A percentile compares a stretch with the other conserved stretches of the same genome.
phyloP scores from a whole-genome alignment of 2,329 filamentous ascomycete species.

The Colletotrichum higginsianum region DNA sequence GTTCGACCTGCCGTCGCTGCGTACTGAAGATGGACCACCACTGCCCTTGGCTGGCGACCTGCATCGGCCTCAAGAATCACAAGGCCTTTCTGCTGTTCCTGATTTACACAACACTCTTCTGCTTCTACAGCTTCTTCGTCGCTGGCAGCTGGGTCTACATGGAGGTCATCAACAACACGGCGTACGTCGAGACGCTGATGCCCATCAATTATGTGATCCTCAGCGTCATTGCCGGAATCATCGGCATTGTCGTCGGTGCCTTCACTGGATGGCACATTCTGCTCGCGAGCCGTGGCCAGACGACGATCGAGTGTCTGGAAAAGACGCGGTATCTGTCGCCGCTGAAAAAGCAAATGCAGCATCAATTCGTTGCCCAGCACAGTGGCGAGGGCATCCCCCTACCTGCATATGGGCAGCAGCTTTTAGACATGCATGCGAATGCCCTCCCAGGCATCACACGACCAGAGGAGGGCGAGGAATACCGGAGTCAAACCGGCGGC shows the following conservation, averaged over 20 bases:
- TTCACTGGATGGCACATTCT: constrained; percentile 95
- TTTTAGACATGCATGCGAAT: constrained; percentile 87
- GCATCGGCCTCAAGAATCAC: constrained; percentile 94
- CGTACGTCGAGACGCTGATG: constrained; percentile 82
- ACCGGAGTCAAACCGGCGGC: constrained; percentile 52
- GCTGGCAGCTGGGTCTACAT: constrained; percentile 87
- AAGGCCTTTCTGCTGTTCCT: constrained; percentile 96
- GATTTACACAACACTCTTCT: constrained; percentile 89
- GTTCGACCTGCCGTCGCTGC: constrained; percentile 92
- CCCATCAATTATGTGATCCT: constrained; percentile 94
- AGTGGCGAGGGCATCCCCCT: constrained; percentile 65
- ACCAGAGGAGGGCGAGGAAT: constrained; percentile 84
- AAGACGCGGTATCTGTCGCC: constrained; percentile 95
- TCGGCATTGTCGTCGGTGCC: constrained; percentile 87
- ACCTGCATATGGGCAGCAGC: constrained; percentile 78
- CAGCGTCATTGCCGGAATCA: constrained; percentile 89
- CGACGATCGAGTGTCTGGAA: constrained; percentile 96
- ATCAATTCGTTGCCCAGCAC: constrained; percentile 71
- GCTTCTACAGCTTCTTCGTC: constrained; percentile 84
- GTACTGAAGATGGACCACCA: constrained; percentile 99
- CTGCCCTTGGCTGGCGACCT: constrained; percentile 97
- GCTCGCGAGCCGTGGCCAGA: constrained; percentile 84
- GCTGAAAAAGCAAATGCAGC: constrained; percentile 78
- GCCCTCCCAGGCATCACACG: constrained; percentile 84
- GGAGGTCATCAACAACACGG: constrained; percentile 80